Conservation (phyloP, 2,329 filamentous ascomycete genomes). For the Fusarium burgessii region DNA sequence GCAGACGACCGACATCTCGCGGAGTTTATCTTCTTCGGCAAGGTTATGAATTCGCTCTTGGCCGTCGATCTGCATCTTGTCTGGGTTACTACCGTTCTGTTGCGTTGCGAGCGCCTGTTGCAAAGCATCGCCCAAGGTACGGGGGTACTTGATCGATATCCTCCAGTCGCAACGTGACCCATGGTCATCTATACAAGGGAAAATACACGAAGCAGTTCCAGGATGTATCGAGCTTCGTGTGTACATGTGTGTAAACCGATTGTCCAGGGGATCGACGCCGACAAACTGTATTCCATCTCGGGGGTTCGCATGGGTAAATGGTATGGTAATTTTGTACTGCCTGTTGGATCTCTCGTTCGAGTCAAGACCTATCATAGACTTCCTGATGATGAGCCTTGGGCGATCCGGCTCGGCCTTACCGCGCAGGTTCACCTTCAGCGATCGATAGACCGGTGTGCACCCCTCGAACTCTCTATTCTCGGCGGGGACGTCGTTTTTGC, state of each 20-base stretch:
- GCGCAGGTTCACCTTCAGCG: conserved; percentile 60
- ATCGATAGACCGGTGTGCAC: conserved; percentile 67
- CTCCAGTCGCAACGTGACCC: conserved; percentile 87
- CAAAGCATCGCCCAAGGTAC: conserved; percentile 84
- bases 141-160: conserved; percentile 85
- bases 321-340: conserved; percentile 70
- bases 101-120: conserved; percentile 61
- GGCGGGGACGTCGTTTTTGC: conserved; percentile 65
- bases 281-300: conserved; percentile 94
- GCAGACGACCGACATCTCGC: conserved; percentile 91
- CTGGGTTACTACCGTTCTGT: conserved; percentile 50
- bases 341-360: conserved; percentile 55
- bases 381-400: conserved; percentile 59
- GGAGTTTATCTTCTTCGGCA: conserved; percentile 82
- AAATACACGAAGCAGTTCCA: conserved; percentile 85
- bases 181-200: conserved; percentile 92
- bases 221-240: conserved; percentile 84
- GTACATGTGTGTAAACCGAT: conserved; percentile 90
- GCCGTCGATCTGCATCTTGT: conserved; percentile 56
- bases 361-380: conserved; percentile 54
- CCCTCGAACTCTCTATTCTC: conserved; percentile 66
- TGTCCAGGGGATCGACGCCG: conserved; percentile 82
- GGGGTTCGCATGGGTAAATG: conserved; percentile 80
- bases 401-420: conserved; percentile 55
- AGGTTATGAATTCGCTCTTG: conserved; percentile 59